Evolutionary conservation across 805 yeast species (phyloP), one percentile per base, ranked within the genome.

Genomic region (Candida coquimbonensis): DNA sequence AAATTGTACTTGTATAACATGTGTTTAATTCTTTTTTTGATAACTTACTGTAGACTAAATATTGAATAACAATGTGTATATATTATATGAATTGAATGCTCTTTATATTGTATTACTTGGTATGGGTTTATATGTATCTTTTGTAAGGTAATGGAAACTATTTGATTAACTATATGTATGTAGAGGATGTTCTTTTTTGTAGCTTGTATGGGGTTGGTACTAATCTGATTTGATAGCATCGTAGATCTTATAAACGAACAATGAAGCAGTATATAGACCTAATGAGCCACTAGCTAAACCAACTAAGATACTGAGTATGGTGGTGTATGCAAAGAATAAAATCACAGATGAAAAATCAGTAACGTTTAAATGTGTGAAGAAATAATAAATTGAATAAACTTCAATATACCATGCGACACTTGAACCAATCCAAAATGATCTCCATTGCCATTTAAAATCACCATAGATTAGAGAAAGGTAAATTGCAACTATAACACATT

Each of bases 371-470:
- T 75, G 72, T 43, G 69, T 67, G 43, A 76, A 56, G 56, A 78
- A 76, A 61, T 88, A 87, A 58, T 83, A 84, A 19, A 83, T 56
- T 7, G 91, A 76, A 60, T 85, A 87, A 9, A 70, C 62, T 52
- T 78, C 78, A 47, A 88, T 72, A 64, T 83, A 87, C 71, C 82
- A 70, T 29, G 88, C 87, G 40, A 86, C 75, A 47, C 90, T 79
- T 5, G 78, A 68, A 5, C 95, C 87, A 27, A 81, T 77, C 44
- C 78, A 62, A 62, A 87, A 87, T 12, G 88, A 70, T 53, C 81
- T 72, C 96, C 96, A 87, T 59, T 86, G 87, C 96, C 96, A 89
- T 53, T 73, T 67, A 42, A 77, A 75, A 57, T 69, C 75, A 42
- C 74, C 77, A 53, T 75, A 67, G 21, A 72, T 70, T 55, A 87